phyloP scores from a whole-genome alignment of 371 early-diverging fungal genomes.

The Syncephalis fuscata region DNA sequence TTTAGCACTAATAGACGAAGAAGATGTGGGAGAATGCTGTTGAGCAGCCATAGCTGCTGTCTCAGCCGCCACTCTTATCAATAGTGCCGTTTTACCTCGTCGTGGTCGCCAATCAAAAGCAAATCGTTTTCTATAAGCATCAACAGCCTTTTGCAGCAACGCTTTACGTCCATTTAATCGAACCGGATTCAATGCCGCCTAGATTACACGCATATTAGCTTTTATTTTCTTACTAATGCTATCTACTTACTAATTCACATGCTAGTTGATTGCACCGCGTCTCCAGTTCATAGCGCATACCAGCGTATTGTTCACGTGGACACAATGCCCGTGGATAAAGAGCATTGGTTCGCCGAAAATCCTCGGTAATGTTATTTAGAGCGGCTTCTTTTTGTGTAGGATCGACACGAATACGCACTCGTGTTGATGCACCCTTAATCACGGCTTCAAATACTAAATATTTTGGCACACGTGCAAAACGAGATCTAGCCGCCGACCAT shows the following conservation, averaged over 20 bases:
- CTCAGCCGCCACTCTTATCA: neutral
- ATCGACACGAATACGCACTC: conserved; percentile 38
- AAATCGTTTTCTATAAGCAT: conserved; percentile 2
- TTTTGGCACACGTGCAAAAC: conserved; percentile 12
- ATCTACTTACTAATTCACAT: conserved; percentile 31
- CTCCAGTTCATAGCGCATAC: conserved; percentile 37
- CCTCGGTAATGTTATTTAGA: conserved; percentile 18
- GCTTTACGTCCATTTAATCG: conserved; percentile 4
- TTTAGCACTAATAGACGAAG: too few relatives aligned
- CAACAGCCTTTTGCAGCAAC: conserved; percentile 6
- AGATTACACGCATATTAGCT: too few relatives aligned
- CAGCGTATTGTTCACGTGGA: conserved; percentile 23
- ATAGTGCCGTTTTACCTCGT: conserved; percentile 2
- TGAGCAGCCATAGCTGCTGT: too few relatives aligned
- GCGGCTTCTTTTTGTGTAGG: conserved; percentile 19
- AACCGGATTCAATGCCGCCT: conserved; percentile 5
- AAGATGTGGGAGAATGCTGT: too few relatives aligned
- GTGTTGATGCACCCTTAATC: conserved; percentile 22
- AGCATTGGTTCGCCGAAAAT: conserved; percentile 35
- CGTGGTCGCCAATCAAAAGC: conserved; percentile 3
- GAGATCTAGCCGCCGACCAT: neutral
- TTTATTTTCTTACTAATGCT: neutral
- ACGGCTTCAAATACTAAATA: conserved; percentile 28
- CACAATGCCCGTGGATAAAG: conserved; percentile 41
- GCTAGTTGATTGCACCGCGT: conserved; percentile 49